These are phyloP conservation scores for Viola pubescens DNA, from an alignment of 441 rosid genomes.

Conservation along the genomic window DNA sequence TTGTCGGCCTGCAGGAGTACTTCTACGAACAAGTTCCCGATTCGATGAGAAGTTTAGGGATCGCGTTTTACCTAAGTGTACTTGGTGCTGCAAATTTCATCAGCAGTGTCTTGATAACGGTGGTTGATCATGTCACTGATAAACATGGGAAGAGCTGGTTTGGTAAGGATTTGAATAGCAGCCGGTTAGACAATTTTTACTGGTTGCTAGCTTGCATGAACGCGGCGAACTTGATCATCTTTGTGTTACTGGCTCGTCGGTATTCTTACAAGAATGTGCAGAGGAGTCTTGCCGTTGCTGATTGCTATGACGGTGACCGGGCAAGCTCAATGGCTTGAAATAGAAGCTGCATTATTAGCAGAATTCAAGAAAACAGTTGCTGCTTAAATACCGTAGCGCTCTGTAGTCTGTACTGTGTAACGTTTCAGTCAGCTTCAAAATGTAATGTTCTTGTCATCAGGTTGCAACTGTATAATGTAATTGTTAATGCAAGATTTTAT, in stretches of 20 bases:
- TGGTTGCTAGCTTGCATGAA: conserved; percentile 56
- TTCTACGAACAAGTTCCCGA: conserved; percentile 87
- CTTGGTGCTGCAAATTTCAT: conserved; percentile 66
- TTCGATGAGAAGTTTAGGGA: conserved; percentile 77
- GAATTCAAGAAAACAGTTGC: too few relatives aligned
- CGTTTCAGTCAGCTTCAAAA: too few relatives aligned
- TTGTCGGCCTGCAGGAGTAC: conserved; percentile 80
- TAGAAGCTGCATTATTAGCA: not conserved
- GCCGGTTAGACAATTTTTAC: conserved; percentile 74
- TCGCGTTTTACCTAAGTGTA: conserved; percentile 70
- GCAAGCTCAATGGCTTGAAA: conserved; percentile 23
- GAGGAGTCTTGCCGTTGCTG: conserved; percentile 41
- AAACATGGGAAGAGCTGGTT: conserved; percentile 61
- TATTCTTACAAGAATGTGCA: conserved; percentile 73
- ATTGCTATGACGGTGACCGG: conserved; percentile 29
- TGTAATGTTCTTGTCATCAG: too few relatives aligned
- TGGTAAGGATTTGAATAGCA: conserved; percentile 67
- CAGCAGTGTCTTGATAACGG: conserved; percentile 59
- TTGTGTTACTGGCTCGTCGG: conserved; percentile 51
- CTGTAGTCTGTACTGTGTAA: too few relatives aligned
- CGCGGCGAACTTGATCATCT: conserved; percentile 41
- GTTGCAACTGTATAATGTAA: too few relatives aligned
- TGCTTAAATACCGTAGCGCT: too few relatives aligned
- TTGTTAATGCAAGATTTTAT: too few relatives aligned
- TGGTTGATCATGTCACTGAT: conserved; percentile 43